Evolutionary conservation across 73 alveolate species (phyloP), one percentile per base, ranked within the genome.

Genomic region (Uronychia setigera): DNA sequence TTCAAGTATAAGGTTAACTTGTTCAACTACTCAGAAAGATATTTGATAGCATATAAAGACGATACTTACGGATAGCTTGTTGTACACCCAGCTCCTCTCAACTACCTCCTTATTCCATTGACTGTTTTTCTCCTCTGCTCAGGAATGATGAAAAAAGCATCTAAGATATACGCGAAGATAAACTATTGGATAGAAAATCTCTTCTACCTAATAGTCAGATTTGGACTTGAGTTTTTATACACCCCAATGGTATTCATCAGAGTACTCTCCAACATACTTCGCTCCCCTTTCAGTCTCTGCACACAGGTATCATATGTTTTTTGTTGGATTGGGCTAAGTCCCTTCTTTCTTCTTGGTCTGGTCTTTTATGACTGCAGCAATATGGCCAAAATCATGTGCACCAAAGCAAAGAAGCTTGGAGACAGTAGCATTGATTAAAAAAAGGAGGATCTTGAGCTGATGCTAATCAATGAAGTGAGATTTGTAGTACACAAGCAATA

Each of bases 211-310:
- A 25, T 13, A 28, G 11, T 77, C 27, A 25, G 13, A 5, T 77
- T 77, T 31, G 27, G 13, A 9, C 27, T 25, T 9, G 82, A 77
- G 27, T 5, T 77, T 1, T 13, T 29, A 1, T 31, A 25, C 19
- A 11, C 82, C 5, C 82, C 82, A 1, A 1, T 77, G 13, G 80
- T 82, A 27, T 82, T 32, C 76, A 0, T 83, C 31, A 88, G 80
- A 35, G 74, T 75, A 1, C 31, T 82, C 29, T 82, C 29, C 82
- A 74, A 82, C 32, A 13, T 74, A 0, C 26, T 33, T 31, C n/a
- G 46, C 58, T 32, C 29, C 27, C 26, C 76, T 1, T 57, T 33
- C 26, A 27, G 75, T 32, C 13, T 81, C 75, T n/a, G 58, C 13
- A 26, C 75, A 11, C 32, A 32, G 0, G 29, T 81, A 0, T 81